Percentiles rank a stretch among this genome's conserved stretches.
Evolutionary conservation across 495 filamentous ascomycete genomes (phyloP).

Genomic region (Xylaria venustula): DNA sequence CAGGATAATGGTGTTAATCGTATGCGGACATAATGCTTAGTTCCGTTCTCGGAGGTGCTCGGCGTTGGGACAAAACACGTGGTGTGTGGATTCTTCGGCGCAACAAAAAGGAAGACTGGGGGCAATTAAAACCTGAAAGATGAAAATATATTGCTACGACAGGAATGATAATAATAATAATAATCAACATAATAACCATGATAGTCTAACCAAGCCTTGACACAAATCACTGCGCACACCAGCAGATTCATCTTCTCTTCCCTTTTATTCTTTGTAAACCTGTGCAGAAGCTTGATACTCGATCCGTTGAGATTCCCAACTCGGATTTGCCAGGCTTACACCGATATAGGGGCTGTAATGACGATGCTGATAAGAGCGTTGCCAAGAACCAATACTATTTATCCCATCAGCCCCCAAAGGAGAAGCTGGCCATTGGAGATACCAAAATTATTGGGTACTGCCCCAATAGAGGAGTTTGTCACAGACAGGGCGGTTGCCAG

Average conservation of each 20-base stretch:
- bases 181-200: not conserved
- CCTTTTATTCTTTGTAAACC: not conserved
- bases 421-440: not conserved
- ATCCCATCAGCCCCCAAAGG: not conserved
- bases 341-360: not conserved
- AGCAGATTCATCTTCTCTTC: not conserved
- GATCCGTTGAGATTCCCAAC: not conserved
- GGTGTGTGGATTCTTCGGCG: not conserved
- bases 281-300: not conserved
- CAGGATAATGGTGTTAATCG: slow-evolving; percentile 1
- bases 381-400: not conserved
- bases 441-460: not conserved
- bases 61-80: not conserved
- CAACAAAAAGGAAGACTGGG: not conserved
- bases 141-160: too few species aligned
- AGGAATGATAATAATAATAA: too few species aligned
- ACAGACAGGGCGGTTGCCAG: slow-evolving; percentile 1
- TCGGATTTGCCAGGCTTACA: not conserved
- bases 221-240: not conserved
- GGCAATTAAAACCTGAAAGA: too few species aligned
- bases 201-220: not conserved
- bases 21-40: too few species aligned
- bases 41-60: not conserved
- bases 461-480: not conserved
- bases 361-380: too few species aligned